A percentile compares a stretch with the other conserved stretches of the same genome.
Evolutionary conservation across 2,329 filamentous ascomycete genomes (phyloP).

Genomic region (Penicillium sp.): DNA sequence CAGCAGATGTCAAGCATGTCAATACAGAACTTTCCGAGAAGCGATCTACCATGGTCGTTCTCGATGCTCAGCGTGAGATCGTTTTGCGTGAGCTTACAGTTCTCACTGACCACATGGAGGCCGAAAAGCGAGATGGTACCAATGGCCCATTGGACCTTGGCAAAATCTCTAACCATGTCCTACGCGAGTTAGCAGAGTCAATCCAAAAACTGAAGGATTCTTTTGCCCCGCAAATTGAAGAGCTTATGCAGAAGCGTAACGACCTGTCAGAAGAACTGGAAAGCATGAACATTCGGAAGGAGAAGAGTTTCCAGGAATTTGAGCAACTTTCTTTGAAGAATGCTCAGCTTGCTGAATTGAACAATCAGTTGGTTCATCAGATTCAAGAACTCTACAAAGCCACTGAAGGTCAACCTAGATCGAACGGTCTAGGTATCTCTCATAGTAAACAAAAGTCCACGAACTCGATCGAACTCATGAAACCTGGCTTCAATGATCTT

Average conservation of each 20-base stretch:
- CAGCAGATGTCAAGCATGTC: constrained; percentile 67
- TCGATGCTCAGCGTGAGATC: constrained; percentile 93
- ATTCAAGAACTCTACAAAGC: constrained; percentile 92
- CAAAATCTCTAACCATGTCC: constrained; percentile 62
- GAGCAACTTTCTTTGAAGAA: constrained; percentile 94
- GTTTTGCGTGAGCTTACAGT: constrained; percentile 90
- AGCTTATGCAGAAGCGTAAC: constrained; percentile 84
- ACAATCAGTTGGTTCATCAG: constrained; percentile 90
- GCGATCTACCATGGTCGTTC: constrained; percentile 87
- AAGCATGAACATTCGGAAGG: constrained; percentile 77
- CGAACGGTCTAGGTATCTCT: constrained; percentile 61
- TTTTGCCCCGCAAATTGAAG: constrained; percentile 72
- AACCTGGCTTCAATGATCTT: constrained; percentile 50
- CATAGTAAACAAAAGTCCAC: constrained; percentile 54
- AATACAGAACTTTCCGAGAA: constrained; percentile 90
- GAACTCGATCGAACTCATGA: constrained; percentile 45
- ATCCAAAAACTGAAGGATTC: constrained; percentile 75
- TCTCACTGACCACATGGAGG: constrained; percentile 81
- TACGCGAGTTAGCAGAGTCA: constrained; percentile 62
- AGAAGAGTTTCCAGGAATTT: constrained; percentile 91
- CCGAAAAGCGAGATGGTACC: constrained; percentile 76
- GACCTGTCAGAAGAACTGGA: constrained; percentile 81
- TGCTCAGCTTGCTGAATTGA: constrained; percentile 87
- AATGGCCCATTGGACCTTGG: constrained; percentile 76
- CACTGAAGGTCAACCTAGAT: constrained; percentile 44